Evolutionary conservation across 106 monocot genomes (phyloP).

Genomic region (Dendrobium chrysotoxum): DNA sequence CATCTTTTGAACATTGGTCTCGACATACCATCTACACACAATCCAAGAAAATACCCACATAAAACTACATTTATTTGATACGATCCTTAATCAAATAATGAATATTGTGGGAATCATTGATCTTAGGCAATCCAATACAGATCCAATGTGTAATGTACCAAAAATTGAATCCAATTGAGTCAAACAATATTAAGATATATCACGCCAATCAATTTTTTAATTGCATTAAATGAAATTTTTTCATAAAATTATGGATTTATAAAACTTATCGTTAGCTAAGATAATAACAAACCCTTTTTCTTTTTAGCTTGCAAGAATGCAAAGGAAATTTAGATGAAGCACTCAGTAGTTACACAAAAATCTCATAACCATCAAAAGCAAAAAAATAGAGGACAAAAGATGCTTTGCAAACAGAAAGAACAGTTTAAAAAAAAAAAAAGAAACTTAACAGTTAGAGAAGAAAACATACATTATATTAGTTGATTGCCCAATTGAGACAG

Average conservation of each 20-base stretch:
- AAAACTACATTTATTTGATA: too few species aligned
- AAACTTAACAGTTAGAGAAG: background rate
- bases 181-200: background rate
- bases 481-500: slow-evolving; percentile 58
- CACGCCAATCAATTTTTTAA: background rate
- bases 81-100: too few species aligned
- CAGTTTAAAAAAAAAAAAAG: background rate
- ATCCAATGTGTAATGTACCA: background rate
- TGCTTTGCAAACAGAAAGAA: background rate
- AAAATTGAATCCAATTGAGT: background rate
- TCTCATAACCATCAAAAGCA: background rate
- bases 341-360: background rate
- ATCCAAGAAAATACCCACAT: too few species aligned
- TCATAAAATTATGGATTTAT: background rate
- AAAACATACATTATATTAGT: slow-evolving; percentile 62
- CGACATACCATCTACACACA: too few species aligned
- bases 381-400: background rate
- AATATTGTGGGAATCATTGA: background rate
- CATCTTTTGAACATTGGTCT: too few species aligned
- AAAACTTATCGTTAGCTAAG: background rate
- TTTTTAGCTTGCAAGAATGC: background rate
- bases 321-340: background rate
- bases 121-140: background rate
- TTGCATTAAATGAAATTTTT: too few species aligned
- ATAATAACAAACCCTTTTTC: too few species aligned